phyloP scores from a whole-genome alignment of 805 yeast genomes.

The Kazachstania viticola region DNA sequence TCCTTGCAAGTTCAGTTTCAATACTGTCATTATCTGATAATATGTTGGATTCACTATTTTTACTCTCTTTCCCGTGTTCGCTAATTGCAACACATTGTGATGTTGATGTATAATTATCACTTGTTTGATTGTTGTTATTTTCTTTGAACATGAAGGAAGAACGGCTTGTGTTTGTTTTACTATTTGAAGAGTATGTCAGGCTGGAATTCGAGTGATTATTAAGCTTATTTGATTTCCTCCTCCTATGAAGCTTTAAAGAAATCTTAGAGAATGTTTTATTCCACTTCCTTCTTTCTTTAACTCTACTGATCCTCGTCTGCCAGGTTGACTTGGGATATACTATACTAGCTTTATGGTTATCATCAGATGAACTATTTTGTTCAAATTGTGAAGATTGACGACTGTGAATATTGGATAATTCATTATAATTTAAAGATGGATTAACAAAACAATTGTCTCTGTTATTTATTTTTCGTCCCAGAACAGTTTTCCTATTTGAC shows the following conservation, averaged over 20 bases:
- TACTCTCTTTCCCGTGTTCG: background rate
- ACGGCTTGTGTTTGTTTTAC: background rate
- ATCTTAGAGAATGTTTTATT: background rate
- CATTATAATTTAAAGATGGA: slow-evolving; percentile 12
- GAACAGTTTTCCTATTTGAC: slow-evolving; percentile 18
- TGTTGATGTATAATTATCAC: no score
- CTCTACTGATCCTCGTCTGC: slow-evolving; percentile 7
- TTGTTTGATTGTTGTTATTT: background rate
- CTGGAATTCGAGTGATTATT: background rate
- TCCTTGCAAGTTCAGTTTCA: slow-evolving; percentile 24
- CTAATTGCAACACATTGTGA: no score
- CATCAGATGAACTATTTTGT: background rate
- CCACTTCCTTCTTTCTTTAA: slow-evolving; percentile 3
- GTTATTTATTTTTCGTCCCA: slow-evolving; percentile 24
- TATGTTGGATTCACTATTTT: background rate
- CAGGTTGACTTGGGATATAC: slow-evolving; percentile 6
- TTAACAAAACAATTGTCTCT: slow-evolving; percentile 20
- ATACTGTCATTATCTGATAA: slow-evolving; percentile 6
- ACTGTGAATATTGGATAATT: background rate
- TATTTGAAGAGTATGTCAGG: background rate
- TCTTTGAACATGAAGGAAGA: background rate
- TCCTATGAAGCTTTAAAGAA: background rate
- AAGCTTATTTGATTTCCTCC: background rate
- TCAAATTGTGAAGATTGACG: background rate
- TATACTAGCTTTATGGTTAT: background rate